These are phyloP conservation scores for Pythium folliculosum DNA, from an alignment of 352 stramenopile species.

Conservation along the genomic window DNA sequence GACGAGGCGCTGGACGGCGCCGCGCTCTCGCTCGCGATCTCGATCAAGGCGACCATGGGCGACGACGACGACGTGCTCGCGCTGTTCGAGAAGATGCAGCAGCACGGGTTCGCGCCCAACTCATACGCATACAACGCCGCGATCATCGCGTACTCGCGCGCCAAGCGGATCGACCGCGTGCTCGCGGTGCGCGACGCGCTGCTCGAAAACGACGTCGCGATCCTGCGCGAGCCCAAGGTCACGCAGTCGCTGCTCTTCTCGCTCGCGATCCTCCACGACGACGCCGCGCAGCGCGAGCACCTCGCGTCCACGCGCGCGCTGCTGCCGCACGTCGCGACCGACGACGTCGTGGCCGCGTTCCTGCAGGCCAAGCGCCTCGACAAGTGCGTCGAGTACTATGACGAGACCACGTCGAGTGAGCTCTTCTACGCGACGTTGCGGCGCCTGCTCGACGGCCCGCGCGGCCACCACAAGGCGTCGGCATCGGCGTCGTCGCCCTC, in stretches of 20 bases:
- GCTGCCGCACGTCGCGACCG: conserved; percentile 46
- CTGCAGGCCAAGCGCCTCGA: conserved; percentile 37
- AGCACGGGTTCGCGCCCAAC: conserved; percentile 59
- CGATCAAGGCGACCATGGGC: conserved; percentile 64
- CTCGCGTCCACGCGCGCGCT: conserved; percentile 35
- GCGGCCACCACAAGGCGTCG: neutral
- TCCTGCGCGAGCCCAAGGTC: conserved; percentile 51
- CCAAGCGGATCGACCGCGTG: conserved; percentile 52
- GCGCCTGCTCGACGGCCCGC: conserved; percentile 34
- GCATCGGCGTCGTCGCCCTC: conserved; percentile 34
- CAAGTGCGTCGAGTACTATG: conserved; percentile 53
- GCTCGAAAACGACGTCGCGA: conserved; percentile 13
- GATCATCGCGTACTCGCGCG: conserved; percentile 70
- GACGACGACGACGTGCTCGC: conserved; percentile 79
- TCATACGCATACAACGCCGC: conserved; percentile 79
- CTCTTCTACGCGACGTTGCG: conserved; percentile 43
- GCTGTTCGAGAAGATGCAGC: conserved; percentile 74
- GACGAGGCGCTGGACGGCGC: conserved; percentile 52
- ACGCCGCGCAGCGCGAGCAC: conserved; percentile 31
- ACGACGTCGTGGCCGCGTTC: conserved; percentile 44
- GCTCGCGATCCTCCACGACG: conserved; percentile 56
- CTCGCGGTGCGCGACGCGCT: conserved; percentile 50
- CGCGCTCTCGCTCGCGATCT: conserved; percentile 78
- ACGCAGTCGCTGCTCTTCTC: conserved; percentile 64
- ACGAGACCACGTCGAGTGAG: conserved; percentile 34